Evolutionary conservation across 768 basidiomycete genomes (phyloP).

Genomic region (Tulasnella sp.): DNA sequence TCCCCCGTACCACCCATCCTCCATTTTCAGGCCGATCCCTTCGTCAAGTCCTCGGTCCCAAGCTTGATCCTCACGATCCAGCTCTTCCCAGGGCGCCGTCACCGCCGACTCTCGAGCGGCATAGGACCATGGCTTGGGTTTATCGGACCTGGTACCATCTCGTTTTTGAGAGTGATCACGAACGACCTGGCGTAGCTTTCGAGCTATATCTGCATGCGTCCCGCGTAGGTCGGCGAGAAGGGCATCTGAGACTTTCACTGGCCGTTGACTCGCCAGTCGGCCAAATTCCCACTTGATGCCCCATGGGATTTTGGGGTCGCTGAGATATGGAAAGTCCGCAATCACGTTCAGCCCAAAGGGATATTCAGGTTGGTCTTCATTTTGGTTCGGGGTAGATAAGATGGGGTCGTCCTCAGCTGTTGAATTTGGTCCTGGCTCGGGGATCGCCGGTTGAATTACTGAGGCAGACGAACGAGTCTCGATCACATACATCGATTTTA

Average conservation of each 20-base stretch:
- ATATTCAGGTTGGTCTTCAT: background rate
- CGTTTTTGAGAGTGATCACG: background rate
- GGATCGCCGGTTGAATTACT: background rate
- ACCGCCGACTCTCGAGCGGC: background rate
- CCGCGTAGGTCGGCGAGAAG: background rate
- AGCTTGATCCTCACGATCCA: slow-evolving; percentile 1
- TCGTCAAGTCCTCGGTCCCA: slow-evolving; percentile 6
- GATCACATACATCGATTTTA: background rate
- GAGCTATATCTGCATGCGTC: background rate
- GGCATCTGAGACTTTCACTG: background rate
- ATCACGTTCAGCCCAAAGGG: background rate
- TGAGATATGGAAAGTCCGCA: background rate
- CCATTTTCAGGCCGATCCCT: background rate
- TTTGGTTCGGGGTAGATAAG: background rate
- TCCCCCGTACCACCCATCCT: slow-evolving; percentile 10
- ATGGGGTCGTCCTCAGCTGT: background rate
- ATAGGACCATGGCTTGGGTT: background rate
- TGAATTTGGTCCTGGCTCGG: background rate
- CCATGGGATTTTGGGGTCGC: background rate
- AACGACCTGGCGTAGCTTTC: background rate
- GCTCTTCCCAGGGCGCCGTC: background rate
- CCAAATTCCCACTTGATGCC: background rate
- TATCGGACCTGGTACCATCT: background rate
- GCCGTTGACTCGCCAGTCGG: background rate
- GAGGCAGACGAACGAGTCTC: background rate